Conservation (phyloP, 805 yeast genomes). For the Candida maesae region DNA sequence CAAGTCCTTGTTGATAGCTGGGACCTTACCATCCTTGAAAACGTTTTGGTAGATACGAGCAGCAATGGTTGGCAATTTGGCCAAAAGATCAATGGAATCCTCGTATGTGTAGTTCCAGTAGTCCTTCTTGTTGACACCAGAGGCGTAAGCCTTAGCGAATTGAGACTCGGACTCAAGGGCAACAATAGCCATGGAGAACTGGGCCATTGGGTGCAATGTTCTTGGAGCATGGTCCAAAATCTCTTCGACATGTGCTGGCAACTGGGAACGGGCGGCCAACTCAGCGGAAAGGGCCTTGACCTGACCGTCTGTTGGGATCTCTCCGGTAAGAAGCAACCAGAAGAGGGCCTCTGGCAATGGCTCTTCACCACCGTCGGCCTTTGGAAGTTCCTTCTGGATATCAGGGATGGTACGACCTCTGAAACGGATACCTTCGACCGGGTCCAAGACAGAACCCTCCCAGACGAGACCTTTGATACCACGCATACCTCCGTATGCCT, state of each 20-base stretch:
- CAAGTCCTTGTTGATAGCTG: slow-evolving; percentile 44
- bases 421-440: slow-evolving; percentile 83
- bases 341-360: slow-evolving; percentile 77
- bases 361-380: slow-evolving; percentile 62
- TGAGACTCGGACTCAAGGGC: slow-evolving; percentile 81
- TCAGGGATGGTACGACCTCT: slow-evolving; percentile 84
- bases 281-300: slow-evolving; percentile 68
- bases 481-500: slow-evolving; percentile 90
- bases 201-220: slow-evolving; percentile 85
- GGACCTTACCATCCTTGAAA: slow-evolving; percentile 74
- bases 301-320: slow-evolving; percentile 71
- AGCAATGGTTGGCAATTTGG: slow-evolving; percentile 78
- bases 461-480: slow-evolving; percentile 83
- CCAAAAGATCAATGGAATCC: slow-evolving; percentile 75
- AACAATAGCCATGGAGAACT: slow-evolving; percentile 76
- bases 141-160: slow-evolving; percentile 81
- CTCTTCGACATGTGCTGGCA: slow-evolving; percentile 75
- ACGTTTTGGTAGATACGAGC: slow-evolving; percentile 82
- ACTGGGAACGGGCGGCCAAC: slow-evolving; percentile 70
- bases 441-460: slow-evolving; percentile 86
- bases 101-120: slow-evolving; percentile 84
- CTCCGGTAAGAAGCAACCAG: slow-evolving; percentile 82
- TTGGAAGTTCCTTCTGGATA: slow-evolving; percentile 68
- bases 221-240: slow-evolving; percentile 72
- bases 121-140: slow-evolving; percentile 76